Percentiles rank a stretch among this genome's conserved stretches.
These are phyloP conservation scores for Dillenia suffruticosa DNA, from an alignment of 164 flowering plant species.

Conservation along the genomic window DNA sequence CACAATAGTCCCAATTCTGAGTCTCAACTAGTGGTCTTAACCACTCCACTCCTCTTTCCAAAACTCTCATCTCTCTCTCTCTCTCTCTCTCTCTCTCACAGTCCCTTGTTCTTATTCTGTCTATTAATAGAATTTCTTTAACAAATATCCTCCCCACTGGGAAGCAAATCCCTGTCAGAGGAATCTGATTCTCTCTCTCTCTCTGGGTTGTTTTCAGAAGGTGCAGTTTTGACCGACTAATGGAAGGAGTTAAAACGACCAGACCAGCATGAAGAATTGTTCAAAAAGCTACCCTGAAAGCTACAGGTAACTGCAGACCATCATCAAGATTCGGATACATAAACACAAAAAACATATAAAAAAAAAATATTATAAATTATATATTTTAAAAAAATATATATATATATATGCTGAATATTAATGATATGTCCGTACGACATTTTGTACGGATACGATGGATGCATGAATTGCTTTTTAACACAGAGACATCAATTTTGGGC, in stretches of 20 bases:
- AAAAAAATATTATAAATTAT: no score
- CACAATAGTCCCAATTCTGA: conserved; percentile 55
- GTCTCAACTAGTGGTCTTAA: conserved; percentile 45
- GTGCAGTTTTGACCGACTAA: no score
- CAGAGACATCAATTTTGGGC: no score
- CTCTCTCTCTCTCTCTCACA: background rate
- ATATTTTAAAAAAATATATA: no score
- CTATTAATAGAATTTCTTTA: background rate
- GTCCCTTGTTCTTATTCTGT: background rate
- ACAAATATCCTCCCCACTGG: background rate
- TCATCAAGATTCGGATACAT: background rate
- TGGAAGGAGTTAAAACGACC: background rate
- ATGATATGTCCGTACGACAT: no score
- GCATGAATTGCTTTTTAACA: no score
- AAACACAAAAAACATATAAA: no score
- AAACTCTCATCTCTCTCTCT: conserved; percentile 23
- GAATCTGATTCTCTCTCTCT: conserved; percentile 15
- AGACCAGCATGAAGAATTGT: background rate
- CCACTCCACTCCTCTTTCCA: conserved; percentile 37
- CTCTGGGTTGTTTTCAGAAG: background rate
- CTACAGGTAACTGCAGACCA: conserved; percentile 6
- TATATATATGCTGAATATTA: no score
- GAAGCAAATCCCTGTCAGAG: conserved; percentile 18
- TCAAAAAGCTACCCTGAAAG: conserved; percentile 4
- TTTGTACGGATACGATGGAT: no score